Evolutionary conservation across 1,284 basidiomycete species (phyloP), one percentile per base, ranked within the genome.

Genomic region (Apiotrichum brassicae): DNA sequence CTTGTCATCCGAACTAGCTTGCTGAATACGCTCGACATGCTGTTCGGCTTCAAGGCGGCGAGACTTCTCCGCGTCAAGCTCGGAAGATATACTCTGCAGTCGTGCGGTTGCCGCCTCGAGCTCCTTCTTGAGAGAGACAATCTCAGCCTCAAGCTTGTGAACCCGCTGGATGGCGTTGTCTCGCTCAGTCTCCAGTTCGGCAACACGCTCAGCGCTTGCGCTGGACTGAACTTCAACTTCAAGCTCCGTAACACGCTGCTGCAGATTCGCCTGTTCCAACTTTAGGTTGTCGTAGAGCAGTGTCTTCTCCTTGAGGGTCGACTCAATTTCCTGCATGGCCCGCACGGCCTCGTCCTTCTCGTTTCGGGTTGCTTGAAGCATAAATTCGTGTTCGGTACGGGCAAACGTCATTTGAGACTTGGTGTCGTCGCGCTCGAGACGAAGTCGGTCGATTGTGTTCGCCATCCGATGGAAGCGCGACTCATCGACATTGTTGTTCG

Each of bases 391-490:
- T 44, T 58, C 56, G 6, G 30, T 42, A n/a, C 44, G 28, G 4
- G 43, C 45, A 39, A 52, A 58, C 7, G 13, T 12, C 14, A 58
- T 38, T 25, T 51, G 43, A 4, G 47, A 44, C 38, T 40, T 46
- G 23, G 33, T 7, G 6, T 54, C 56, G 42, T 58, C 50, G 16
- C 56, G 52, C 19, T 58, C 49, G 6, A 16, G 3, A 6, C 53
- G 49, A n/a, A 58, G 42, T 2, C 56, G 52, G 20, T 44, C 38
- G 19, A 57, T 54, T 3, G 49, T 54, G 40, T 43, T 19, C 1
- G 35, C 48, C 56, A 57, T 57, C 1, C 25, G 19, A 8, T 26
- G 22, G 20, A 57, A 35, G 14, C 23, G 38, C 1, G 18, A 14
- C 18, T 24, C 9, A 18, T 46, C 28, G n/a, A 8, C n/a, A 9